Conservation (phyloP, 2,329 filamentous ascomycete species). For the Aspergillus awamori region DNA sequence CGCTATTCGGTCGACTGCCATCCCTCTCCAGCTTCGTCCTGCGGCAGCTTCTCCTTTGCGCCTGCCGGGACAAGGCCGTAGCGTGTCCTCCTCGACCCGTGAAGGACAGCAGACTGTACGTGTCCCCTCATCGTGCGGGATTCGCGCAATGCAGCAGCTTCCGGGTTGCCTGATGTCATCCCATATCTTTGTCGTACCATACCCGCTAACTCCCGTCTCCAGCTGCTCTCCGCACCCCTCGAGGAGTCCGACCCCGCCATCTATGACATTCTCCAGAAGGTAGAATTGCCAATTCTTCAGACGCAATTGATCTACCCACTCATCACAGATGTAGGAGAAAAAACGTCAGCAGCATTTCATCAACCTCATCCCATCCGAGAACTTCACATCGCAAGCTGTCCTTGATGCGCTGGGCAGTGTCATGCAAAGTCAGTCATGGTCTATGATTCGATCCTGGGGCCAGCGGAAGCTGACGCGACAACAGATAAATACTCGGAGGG, state of each 20-base stretch:
- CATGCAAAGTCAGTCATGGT: conserved; percentile 77
- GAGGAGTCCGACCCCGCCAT: conserved; percentile 84
- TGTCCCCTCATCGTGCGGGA: neutral
- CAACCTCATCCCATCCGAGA: conserved; percentile 93
- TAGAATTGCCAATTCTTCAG: conserved; percentile 38
- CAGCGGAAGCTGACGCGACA: conserved; percentile 30
- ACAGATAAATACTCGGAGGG: conserved; percentile 97
- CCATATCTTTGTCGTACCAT: conserved; percentile 3
- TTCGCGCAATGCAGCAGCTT: neutral
- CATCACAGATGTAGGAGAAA: conserved; percentile 71
- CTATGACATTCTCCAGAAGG: conserved; percentile 88
- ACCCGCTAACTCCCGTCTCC: conserved; percentile 14
- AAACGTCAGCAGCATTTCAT: conserved; percentile 96
- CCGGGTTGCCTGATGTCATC: conserved; percentile 10
- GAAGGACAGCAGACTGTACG: conserved; percentile 48
- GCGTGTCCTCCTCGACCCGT: conserved; percentile 42
- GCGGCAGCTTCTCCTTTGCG: conserved; percentile 26
- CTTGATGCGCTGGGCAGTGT: conserved; percentile 89
- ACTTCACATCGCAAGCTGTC: conserved; percentile 91
- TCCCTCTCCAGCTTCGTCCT: conserved; percentile 24
- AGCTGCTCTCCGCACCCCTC: conserved; percentile 80
- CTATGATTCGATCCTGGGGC: neutral
- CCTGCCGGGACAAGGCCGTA: conserved; percentile 36
- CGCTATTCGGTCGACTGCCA: conserved; percentile 28
- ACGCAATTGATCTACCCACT: conserved; percentile 17